Conservation (phyloP, 2,329 filamentous ascomycete species). For the Parastagonospora nodorum region DNA sequence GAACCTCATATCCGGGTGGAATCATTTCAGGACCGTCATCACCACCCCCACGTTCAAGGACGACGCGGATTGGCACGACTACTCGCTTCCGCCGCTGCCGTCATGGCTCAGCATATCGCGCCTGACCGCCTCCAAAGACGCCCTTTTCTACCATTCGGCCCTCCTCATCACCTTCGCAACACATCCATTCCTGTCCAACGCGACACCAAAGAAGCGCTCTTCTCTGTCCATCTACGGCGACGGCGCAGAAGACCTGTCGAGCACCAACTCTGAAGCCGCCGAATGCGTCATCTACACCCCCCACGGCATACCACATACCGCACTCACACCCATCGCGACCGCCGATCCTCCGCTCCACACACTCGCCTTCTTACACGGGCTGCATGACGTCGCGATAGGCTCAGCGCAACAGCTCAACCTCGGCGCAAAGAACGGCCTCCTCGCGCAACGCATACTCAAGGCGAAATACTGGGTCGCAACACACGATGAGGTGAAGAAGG, state of each 20-base stretch:
- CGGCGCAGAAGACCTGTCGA: conserved; percentile 23
- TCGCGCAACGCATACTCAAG: conserved; percentile 57
- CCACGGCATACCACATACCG: conserved; percentile 60
- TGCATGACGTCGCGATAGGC: conserved; percentile 64
- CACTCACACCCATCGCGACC: conserved; percentile 51
- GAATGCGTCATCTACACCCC: conserved; percentile 69
- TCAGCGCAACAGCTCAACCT: conserved; percentile 64
- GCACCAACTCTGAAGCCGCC: conserved; percentile 32
- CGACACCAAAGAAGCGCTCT: conserved; percentile 38
- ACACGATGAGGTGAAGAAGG: conserved; percentile 68
- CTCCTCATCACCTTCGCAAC: conserved; percentile 62
- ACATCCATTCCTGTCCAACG: conserved; percentile 30
- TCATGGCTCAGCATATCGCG: conserved; percentile 66
- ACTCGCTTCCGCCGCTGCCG: conserved; percentile 56
- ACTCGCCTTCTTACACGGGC: conserved; percentile 66
- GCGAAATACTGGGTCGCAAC: conserved; percentile 69
- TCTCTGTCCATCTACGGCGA: conserved; percentile 39
- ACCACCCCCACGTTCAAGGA: conserved; percentile 54
- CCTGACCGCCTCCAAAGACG: conserved; percentile 59
- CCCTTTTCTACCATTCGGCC: conserved; percentile 63
- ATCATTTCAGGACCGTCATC: conserved; percentile 62
- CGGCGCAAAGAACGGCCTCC: conserved; percentile 65
- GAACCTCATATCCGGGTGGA: conserved; percentile 61
- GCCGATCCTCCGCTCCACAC: conserved; percentile 56
- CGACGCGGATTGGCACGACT: conserved; percentile 52